phyloP scores from a whole-genome alignment of 164 flowering plant species.

The Litsea cubeba region DNA sequence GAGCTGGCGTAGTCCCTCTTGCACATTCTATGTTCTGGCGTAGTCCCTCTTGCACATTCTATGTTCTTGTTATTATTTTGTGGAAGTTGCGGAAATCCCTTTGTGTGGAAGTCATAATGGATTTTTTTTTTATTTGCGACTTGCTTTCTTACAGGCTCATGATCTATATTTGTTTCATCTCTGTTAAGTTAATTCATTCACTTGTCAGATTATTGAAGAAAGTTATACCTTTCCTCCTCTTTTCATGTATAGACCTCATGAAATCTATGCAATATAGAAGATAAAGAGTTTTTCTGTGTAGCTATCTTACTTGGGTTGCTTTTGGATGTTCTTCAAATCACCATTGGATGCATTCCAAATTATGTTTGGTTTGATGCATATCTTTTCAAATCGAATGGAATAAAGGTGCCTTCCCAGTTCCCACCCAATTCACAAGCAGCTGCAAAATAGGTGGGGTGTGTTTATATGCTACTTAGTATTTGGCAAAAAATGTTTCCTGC shows the following conservation, averaged over 20 bases:
- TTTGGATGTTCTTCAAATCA: too few species aligned
- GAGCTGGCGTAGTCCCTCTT: neutral
- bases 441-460: too few species aligned
- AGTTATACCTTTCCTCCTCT: neutral
- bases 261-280: neutral
- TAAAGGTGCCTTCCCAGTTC: neutral
- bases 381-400: neutral
- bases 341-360: too few species aligned
- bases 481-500: too few species aligned
- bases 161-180: neutral
- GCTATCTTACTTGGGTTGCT: neutral
- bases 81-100: neutral
- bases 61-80: neutral
- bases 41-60: neutral
- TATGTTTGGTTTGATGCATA: too few species aligned
- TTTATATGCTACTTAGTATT: too few species aligned
- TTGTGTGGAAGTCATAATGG: neutral
- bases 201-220: neutral
- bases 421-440: neutral
- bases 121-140: neutral
- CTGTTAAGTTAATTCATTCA: neutral
- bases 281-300: too few species aligned
- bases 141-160: neutral
- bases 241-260: neutral
- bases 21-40: neutral